Evolutionary conservation across 352 stramenopile genomes (phyloP).

Genomic region (Pythium myriotylum): DNA sequence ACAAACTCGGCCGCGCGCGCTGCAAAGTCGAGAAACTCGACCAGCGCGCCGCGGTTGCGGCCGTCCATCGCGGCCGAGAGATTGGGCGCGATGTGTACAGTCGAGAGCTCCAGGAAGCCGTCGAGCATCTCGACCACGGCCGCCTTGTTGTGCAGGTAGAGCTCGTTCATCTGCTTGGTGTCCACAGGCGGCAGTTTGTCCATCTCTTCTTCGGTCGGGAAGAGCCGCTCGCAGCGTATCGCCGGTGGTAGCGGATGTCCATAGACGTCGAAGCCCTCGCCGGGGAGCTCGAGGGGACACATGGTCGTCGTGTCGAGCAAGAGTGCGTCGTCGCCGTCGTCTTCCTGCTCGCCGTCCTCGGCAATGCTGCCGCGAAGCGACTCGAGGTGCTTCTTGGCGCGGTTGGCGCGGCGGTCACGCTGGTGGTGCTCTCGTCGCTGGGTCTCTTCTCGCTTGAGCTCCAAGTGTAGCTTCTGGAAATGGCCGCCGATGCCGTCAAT

Average conservation of each 20-base stretch:
- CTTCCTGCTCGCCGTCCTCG: slow-evolving; percentile 7
- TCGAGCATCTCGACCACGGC: slow-evolving; percentile 74
- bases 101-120: slow-evolving; percentile 59
- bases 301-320: slow-evolving; percentile 21
- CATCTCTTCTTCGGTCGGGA: slow-evolving; percentile 54
- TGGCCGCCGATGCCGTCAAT: slow-evolving; percentile 62
- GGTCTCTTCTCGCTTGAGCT: slow-evolving; percentile 37
- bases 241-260: slow-evolving; percentile 25
- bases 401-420: slow-evolving; percentile 2
- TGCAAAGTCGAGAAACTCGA: slow-evolving; percentile 71
- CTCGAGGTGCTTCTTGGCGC: slow-evolving; percentile 10
- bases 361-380: neutral
- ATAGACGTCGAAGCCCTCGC: slow-evolving; percentile 40
- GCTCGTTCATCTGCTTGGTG: slow-evolving; percentile 45
- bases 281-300: slow-evolving; percentile 37
- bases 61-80: slow-evolving; percentile 38
- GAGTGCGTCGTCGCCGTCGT: slow-evolving; percentile 24
- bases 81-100: slow-evolving; percentile 53
- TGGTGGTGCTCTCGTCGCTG: slow-evolving; percentile 11
- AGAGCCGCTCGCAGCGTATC: slow-evolving; percentile 31
- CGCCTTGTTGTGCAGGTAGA: slow-evolving; percentile 66
- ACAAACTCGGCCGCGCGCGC: slow-evolving; percentile 75
- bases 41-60: slow-evolving; percentile 47
- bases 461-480: slow-evolving; percentile 60
- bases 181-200: slow-evolving; percentile 62